Percentiles rank a stretch among this genome's conserved stretches.
These are phyloP conservation scores for Apiotrichum akiyoshidainum DNA, from an alignment of 1,284 basidiomycete genomes.

Conservation along the genomic window DNA sequence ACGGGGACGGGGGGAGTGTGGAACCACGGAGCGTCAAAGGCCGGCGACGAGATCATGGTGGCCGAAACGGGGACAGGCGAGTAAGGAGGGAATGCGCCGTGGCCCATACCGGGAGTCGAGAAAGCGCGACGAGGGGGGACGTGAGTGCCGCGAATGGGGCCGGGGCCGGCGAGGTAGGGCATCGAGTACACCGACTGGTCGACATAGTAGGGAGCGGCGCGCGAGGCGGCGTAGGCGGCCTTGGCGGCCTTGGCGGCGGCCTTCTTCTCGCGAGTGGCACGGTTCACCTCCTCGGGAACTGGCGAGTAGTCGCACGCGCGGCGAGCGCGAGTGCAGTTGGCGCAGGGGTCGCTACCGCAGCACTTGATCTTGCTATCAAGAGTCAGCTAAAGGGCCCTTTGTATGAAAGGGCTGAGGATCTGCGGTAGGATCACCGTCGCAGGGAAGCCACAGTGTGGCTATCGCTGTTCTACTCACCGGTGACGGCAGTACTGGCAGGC, in stretches of 20 bases:
- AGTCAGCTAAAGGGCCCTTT: constrained; percentile 3
- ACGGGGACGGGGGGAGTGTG: constrained; percentile 25
- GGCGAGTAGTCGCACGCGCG: constrained; percentile 48
- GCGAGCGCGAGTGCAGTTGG: constrained; percentile 47
- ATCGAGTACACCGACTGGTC: constrained; percentile 33
- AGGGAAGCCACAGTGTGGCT: too few relatives aligned
- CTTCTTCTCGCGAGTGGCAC: constrained; percentile 47
- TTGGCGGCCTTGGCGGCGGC: constrained; percentile 42
- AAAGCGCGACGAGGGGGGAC: constrained; percentile 35
- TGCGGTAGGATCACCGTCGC: too few relatives aligned
- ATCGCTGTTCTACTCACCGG: constrained; percentile 31
- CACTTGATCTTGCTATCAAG: constrained; percentile 48
- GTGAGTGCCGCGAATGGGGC: constrained; percentile 25
- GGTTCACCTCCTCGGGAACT: constrained; percentile 49
- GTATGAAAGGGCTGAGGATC: background rate
- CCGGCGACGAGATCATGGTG: constrained; percentile 34
- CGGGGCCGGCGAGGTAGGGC: constrained; percentile 29
- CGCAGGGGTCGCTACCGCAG: constrained; percentile 45
- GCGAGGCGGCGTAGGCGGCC: constrained; percentile 24
- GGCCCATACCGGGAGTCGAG: constrained; percentile 31
- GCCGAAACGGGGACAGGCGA: constrained; percentile 29
- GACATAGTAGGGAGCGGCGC: constrained; percentile 33
- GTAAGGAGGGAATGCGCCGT: constrained; percentile 25
- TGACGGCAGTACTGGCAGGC: constrained; percentile 49
- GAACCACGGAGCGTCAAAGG: constrained; percentile 40